phyloP scores from a whole-genome alignment of 163 green algal species.

The Coccomyxa subellipsoidea region DNA sequence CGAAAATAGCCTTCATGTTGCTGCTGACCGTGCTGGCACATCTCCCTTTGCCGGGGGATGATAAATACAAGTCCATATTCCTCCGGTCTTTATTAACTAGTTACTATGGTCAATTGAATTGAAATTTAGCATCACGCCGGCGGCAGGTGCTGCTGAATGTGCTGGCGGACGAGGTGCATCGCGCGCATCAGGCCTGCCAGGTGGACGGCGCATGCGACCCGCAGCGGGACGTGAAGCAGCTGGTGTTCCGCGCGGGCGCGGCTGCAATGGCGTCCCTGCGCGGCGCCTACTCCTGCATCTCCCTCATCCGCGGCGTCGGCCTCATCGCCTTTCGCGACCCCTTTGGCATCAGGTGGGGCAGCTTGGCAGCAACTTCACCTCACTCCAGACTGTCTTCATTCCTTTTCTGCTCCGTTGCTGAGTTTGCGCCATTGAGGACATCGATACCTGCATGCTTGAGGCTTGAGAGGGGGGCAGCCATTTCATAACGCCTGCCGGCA shows the following conservation, averaged over 20 bases:
- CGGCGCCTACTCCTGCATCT: conserved; percentile 90
- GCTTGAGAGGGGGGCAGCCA: no score
- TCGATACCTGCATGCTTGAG: no score
- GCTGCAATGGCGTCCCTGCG: conserved; percentile 71
- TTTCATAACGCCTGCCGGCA: no score
- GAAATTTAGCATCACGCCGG: not conserved
- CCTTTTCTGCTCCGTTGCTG: no score
- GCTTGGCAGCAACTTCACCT: not conserved
- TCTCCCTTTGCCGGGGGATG: no score
- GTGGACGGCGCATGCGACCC: conserved; percentile 54
- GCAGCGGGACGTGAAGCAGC: conserved; percentile 69
- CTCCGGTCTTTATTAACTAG: no score
- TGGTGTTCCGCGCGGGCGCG: conserved; percentile 84
- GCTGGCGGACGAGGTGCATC: conserved; percentile 92
- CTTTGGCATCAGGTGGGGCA: conserved; percentile 78
- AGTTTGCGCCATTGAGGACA: no score
- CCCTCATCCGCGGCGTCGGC: conserved; percentile 84
- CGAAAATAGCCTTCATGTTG: no score
- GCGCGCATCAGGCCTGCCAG: conserved; percentile 85
- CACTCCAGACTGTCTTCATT: not conserved
- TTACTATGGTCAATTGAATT: not conserved
- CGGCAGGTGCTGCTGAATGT: conserved; percentile 90
- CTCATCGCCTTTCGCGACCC: conserved; percentile 93
- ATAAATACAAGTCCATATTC: no score
- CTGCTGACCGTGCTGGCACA: no score